Evolutionary conservation across 2,329 filamentous ascomycete genomes (phyloP), one percentile per base, ranked within the genome.

Genomic region (Fusarium nygamai): DNA sequence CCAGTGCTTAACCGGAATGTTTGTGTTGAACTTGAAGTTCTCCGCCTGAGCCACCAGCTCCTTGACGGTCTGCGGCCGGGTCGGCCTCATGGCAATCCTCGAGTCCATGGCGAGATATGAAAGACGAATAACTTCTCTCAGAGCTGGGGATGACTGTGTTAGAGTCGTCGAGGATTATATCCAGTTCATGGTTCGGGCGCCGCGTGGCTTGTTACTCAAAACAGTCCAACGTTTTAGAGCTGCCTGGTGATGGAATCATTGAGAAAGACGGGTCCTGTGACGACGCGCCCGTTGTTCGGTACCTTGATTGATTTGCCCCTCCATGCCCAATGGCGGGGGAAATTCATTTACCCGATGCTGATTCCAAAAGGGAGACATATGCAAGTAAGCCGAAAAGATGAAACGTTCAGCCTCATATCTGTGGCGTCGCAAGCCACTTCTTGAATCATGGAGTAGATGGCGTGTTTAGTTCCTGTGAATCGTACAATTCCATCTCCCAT

Each of bases 1-100:
- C 93, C 95, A 98, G 81, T 93, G 91, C 74, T 92, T 92, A 64
- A 98, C 87, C 6, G 92, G 89, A 60, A 98, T 92, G 38, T 89
- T 88, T 4, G 88, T 88, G 81, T 95, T 94, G 85, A 95, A 98
- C 65, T 93, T 90, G 81, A 96, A 98, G 73, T 92, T 90, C 72
- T 92, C 88, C 6, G 96, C 96, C 76, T 92, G 91, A 36, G 89
- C 86, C 17, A 92, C 90, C 69, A 98, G 92, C 80, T 97, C 93
- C 78, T 92, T 92, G 65, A 96, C 88, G 74, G 88, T 95, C 83
- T 81, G 83, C 46, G 95, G 95, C 78, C 85, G 84, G 58, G 81
- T 82, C 12, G 81, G 83, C 76, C 82, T 80, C 78, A 81, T 79
- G 47, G 70, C 64, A 24, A 77, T 69, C 57, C 72, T 69, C 56